Conservation (phyloP, 1,139 yeast species). For the Nadsonia commutata region DNA sequence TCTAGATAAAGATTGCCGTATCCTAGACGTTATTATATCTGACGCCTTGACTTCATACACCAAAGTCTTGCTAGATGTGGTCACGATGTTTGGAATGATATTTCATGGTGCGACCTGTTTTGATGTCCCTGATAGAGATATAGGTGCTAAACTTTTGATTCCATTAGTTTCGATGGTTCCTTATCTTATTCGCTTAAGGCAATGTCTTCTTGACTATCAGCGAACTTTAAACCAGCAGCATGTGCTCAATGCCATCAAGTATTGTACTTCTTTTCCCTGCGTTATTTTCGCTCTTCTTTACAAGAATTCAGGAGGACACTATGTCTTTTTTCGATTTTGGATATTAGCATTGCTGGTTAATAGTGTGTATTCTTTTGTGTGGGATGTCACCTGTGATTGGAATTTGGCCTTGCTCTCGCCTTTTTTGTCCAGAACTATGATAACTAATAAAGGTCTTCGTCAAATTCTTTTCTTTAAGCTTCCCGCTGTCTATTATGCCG, state of each 20-base stretch:
- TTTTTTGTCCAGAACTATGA: constrained; percentile 6
- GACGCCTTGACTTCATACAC: constrained; percentile 74
- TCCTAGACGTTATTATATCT: constrained; percentile 65
- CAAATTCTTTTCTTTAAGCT: constrained; percentile 14
- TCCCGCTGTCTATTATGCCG: constrained; percentile 33
- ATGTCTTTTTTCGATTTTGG: constrained; percentile 30
- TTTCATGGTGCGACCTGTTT: constrained; percentile 15
- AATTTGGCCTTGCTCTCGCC: constrained; percentile 34
- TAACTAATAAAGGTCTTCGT: constrained; percentile 17
- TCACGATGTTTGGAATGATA: constrained; percentile 31
- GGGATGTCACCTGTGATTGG: constrained; percentile 94
- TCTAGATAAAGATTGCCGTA: constrained; percentile 40
- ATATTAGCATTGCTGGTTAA: constrained; percentile 40
- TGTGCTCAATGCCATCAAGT: constrained; percentile 58
- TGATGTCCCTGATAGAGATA: constrained; percentile 22
- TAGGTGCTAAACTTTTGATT: constrained; percentile 31
- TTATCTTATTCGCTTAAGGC: constrained; percentile 55
- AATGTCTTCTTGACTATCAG: constrained; percentile 62
- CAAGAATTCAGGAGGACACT: constrained; percentile 8
- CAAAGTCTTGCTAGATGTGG: constrained; percentile 58
- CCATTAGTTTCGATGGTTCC: constrained; percentile 45
- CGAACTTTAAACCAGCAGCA: constrained; percentile 38
- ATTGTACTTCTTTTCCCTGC: constrained; percentile 57
- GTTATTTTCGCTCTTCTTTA: constrained; percentile 22
- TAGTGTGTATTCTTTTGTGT: constrained; percentile 62